Evolutionary conservation across 805 yeast genomes (phyloP).

Genomic region (Ogataea glucozyma): DNA sequence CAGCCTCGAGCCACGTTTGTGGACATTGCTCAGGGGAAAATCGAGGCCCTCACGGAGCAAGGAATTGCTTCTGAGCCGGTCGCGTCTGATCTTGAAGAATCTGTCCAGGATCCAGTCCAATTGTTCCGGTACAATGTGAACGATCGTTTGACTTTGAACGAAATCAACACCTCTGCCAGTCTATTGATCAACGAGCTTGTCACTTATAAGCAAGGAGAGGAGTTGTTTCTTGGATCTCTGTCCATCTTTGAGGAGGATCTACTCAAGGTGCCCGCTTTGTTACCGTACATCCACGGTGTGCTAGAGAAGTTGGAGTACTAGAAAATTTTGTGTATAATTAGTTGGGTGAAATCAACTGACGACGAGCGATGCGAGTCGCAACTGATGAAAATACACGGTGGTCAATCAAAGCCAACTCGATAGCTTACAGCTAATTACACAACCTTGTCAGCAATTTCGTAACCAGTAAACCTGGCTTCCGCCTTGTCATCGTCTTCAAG

Average conservation of each 20-base stretch:
- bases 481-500: background rate
- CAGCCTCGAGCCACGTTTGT: constrained; percentile 76
- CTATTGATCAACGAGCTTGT: constrained; percentile 39
- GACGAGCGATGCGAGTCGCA: too few species aligned
- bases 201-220: constrained; percentile 34
- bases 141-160: constrained; percentile 38
- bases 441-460: too few species aligned
- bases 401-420: too few species aligned
- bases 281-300: constrained; percentile 29
- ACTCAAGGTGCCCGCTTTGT: constrained; percentile 37
- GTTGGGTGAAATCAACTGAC: too few species aligned
- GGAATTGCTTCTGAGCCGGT: constrained; percentile 8
- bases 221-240: constrained; percentile 34
- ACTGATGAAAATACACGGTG: too few species aligned
- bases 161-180: constrained; percentile 42
- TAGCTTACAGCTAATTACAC: too few species aligned
- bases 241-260: constrained; percentile 35
- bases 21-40: constrained; percentile 45
- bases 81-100: constrained; percentile 20
- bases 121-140: constrained; percentile 35
- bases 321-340: background rate
- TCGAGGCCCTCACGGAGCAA: constrained; percentile 37
- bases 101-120: constrained; percentile 33
- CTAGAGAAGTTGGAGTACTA: constrained; percentile 26
- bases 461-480: too few species aligned